These are phyloP conservation scores for Fraxinus angustifolia DNA, from an alignment of 305 asterid genomes.

Conservation along the genomic window DNA sequence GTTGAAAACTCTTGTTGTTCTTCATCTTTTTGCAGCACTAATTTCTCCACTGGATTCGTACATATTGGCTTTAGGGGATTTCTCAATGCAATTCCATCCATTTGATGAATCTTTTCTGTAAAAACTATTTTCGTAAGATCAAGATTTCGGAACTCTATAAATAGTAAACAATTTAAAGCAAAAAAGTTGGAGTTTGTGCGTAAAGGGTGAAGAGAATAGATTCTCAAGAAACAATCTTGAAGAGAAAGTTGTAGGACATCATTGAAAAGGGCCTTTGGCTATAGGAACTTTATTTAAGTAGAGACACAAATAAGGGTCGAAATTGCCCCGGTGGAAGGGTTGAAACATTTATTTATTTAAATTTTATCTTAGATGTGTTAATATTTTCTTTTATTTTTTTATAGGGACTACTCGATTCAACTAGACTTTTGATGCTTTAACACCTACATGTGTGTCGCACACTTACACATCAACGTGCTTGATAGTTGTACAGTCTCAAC, in stretches of 20 bases:
- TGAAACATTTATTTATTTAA: not conserved
- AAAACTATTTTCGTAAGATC: conserved; percentile 36
- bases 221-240: conserved; percentile 41
- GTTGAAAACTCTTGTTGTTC: conserved; percentile 40
- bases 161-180: conserved; percentile 17
- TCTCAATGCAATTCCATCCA: conserved; percentile 27
- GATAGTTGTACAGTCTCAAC: not conserved
- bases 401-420: too few species aligned
- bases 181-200: conserved; percentile 23
- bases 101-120: conserved; percentile 31
- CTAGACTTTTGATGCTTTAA: too few species aligned
- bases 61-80: conserved; percentile 48
- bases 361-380: not conserved
- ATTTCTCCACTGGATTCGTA: conserved; percentile 33
- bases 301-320: not conserved
- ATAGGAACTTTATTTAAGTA: conserved; percentile 14
- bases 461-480: not conserved
- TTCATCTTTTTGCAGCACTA: conserved; percentile 2
- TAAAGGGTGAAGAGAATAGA: conserved; percentile 42
- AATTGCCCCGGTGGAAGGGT: not conserved
- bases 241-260: conserved; percentile 22
- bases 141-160: conserved; percentile 20
- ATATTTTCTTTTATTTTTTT: too few species aligned
- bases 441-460: too few species aligned
- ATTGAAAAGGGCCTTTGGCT: conserved; percentile 20